Base-by-base conservation (phyloP, 2,329 filamentous ascomycete genomes). In the Nemania abortiva region DNA sequence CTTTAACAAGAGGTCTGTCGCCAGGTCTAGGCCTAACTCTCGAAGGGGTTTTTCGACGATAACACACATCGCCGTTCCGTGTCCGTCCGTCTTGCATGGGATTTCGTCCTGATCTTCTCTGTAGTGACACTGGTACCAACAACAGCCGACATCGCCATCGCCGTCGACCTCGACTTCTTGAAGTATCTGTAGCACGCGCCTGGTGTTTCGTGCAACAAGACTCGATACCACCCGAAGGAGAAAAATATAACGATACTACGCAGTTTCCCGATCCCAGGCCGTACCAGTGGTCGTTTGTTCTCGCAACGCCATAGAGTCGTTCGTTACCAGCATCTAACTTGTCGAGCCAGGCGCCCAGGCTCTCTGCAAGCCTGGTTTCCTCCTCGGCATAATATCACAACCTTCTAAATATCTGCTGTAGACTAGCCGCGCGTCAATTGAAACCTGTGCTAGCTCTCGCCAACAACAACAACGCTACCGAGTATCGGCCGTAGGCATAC, bases 371-470 rank as follows among this genome's bases (percentile, higher is more conserved):
- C 22, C 52, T 18, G 42, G 0, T 7, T 37, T 11, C 42, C 39
- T 27, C 22, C 9, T 55, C 29, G 45, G 4, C 37, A 39, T 55
- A 42, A 42, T 47, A 56, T 59, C n/a, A 50, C 20, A 39, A 3
- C 29, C 47, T 29, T 52, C 60, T 22, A 6, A 24, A 18, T 22
- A 42, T 58, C 37, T n/a, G 29, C 29, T 53, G 50, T 61, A 18
- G 34, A 49, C 15, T 34, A 42, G 56, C 11, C 56, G 34, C 42
- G 55, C 56, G 45, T 34, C 53, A 63, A 56, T 63, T 63, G 60
- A 37, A 53, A 24, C n/a, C 37, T 18, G 34, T 53, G 50, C 56
- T 29, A 18, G 58, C 50, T 57, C 42, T 29, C 24, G 59, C 45
- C 11, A 20, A 22, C 61, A 52, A 34, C 29, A 47, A n/a, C n/a